These are phyloP conservation scores for Penicillium sp. DNA, from an alignment of 2,329 filamentous ascomycete species.

Conservation along the genomic window DNA sequence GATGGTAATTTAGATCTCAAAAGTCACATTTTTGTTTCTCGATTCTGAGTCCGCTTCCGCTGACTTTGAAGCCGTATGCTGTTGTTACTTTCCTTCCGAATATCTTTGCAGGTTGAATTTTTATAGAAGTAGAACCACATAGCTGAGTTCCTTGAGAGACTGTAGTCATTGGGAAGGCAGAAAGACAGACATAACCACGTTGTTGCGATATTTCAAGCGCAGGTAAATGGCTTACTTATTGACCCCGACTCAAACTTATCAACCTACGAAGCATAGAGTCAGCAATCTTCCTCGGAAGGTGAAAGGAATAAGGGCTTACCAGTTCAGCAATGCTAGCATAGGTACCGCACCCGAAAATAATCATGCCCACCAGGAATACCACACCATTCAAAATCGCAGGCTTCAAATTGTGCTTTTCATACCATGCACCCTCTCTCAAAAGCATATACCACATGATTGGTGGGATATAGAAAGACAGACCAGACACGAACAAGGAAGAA, in stretches of 20 bases:
- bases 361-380: conserved; percentile 16
- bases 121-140: neutral
- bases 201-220: neutral
- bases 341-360: conserved; percentile 18
- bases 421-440: conserved; percentile 7
- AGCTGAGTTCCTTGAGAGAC: neutral
- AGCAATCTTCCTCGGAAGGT: neutral
- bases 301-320: conserved; percentile 1
- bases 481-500: conserved; percentile 9
- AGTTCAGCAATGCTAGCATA: conserved; percentile 19
- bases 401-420: conserved; percentile 8
- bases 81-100: neutral
- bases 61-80: neutral
- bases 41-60: neutral
- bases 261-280: neutral
- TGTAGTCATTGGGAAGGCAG: neutral
- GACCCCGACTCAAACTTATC: conserved; percentile 5
- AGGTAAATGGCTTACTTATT: conserved; percentile 11
- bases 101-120: neutral
- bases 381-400: conserved; percentile 11
- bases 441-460: conserved; percentile 12
- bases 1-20: neutral
- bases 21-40: neutral
- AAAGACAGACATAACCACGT: neutral
- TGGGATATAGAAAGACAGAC: conserved; percentile 9